These are phyloP conservation scores for Triadica sebifera DNA, from an alignment of 345 rosid species.

Conservation along the genomic window DNA sequence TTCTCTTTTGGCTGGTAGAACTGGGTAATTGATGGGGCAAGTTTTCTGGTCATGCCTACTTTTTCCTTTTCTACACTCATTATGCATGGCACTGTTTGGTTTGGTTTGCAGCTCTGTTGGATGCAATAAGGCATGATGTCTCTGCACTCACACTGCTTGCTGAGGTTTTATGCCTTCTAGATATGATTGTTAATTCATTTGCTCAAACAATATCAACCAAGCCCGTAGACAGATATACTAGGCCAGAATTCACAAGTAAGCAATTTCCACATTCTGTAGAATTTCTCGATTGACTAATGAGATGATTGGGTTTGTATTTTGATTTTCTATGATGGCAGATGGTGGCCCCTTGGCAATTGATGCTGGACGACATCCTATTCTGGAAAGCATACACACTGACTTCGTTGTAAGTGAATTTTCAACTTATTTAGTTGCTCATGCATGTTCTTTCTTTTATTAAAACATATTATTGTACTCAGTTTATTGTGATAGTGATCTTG, in stretches of 20 bases:
- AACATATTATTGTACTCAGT: not conserved
- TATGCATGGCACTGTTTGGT: conserved; percentile 10
- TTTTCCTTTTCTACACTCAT: not conserved
- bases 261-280: conserved; percentile 12
- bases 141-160: conserved; percentile 82
- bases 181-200: conserved; percentile 95
- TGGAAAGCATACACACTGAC: conserved; percentile 84
- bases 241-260: conserved; percentile 84
- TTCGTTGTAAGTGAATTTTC: conserved; percentile 51
- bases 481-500: conserved; percentile 4
- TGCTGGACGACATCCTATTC: conserved; percentile 93
- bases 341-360: conserved; percentile 93
- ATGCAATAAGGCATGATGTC: conserved; percentile 70
- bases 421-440: conserved; percentile 4
- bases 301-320: conserved; percentile 19
- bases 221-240: conserved; percentile 74
- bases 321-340: conserved; percentile 38
- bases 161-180: conserved; percentile 88
- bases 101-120: conserved; percentile 65
- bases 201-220: conserved; percentile 83
- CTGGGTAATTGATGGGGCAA: not conserved
- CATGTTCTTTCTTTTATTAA: not conserved
- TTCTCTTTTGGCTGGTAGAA: not conserved
- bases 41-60: not conserved
- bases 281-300: not conserved